Percentiles rank a stretch among this genome's conserved stretches.
Conservation (phyloP, 768 basidiomycete species). For the Podaxis pistillaris region DNA sequence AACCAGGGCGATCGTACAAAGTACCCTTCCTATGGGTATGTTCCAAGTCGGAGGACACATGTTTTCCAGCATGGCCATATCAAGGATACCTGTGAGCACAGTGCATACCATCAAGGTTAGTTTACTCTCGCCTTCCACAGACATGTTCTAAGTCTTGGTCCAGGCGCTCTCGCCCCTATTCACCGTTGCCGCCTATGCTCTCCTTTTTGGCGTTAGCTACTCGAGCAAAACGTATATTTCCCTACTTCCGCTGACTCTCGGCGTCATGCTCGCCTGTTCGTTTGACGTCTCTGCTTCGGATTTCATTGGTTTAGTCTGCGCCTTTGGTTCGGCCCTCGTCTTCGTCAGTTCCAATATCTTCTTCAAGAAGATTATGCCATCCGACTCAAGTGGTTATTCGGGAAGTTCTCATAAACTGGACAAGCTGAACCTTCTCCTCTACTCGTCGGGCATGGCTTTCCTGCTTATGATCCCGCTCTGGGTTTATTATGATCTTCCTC, state of each 20-base stretch:
- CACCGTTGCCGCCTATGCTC: slow-evolving; percentile 93
- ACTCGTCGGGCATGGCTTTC: slow-evolving; percentile 94
- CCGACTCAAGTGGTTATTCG: slow-evolving; percentile 39
- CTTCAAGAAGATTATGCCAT: slow-evolving; percentile 98
- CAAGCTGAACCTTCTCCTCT: slow-evolving; percentile 94
- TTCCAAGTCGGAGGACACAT: slow-evolving; percentile 99
- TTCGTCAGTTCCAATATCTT: slow-evolving; percentile 99
- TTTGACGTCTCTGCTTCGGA: slow-evolving; percentile 91
- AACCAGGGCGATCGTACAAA: slow-evolving; percentile 67
- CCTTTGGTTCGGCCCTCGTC: slow-evolving; percentile 94
- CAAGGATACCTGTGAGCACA: slow-evolving; percentile 93
- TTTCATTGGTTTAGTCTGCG: slow-evolving; percentile 83
- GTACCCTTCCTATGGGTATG: slow-evolving; percentile 91
- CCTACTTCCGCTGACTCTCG: slow-evolving; percentile 89
- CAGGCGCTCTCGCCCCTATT: slow-evolving; percentile 96
- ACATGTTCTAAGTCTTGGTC: not conserved
- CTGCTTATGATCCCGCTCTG: slow-evolving; percentile 95
- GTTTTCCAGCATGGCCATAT: slow-evolving; percentile 96
- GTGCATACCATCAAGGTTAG: slow-evolving; percentile 98
- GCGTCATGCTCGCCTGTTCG: slow-evolving; percentile 97
- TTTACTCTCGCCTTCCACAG: slow-evolving; percentile 8
- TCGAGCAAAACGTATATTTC: slow-evolving; percentile 89
- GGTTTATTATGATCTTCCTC: slow-evolving; percentile 82
- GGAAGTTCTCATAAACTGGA: slow-evolving; percentile 76
- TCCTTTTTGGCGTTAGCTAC: slow-evolving; percentile 93